A percentile compares a stretch with the other conserved stretches of the same genome.
Conservation (phyloP, 176 grass and related monocot species). For the Raddia distichophylla region DNA sequence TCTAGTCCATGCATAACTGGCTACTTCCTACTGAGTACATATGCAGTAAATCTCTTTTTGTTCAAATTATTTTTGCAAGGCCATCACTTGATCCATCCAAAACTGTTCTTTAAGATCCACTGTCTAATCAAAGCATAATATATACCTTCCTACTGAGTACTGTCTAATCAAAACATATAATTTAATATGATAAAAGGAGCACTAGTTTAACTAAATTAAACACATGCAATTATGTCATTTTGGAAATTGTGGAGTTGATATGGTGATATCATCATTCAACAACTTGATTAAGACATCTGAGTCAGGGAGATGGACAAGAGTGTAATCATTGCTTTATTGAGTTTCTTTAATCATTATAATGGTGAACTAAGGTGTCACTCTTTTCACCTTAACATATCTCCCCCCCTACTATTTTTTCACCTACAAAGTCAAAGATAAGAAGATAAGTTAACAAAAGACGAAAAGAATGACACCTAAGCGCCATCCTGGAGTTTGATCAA, state of each 20-base stretch:
- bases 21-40: neutral
- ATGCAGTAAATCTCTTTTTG: slow-evolving; percentile 13
- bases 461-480: too few species aligned
- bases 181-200: neutral
- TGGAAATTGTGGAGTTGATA: neutral
- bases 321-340: neutral
- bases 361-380: neutral
- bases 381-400: too few species aligned
- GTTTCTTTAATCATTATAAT: slow-evolving; percentile 7
- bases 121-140: slow-evolving; percentile 17
- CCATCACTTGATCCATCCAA: neutral
- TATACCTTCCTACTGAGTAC: neutral
- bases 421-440: too few species aligned
- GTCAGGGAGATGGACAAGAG: slow-evolving; percentile 17
- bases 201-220: slow-evolving; percentile 12
- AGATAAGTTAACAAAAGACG: too few species aligned
- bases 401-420: too few species aligned
- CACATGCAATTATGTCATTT: neutral
- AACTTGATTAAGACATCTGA: neutral
- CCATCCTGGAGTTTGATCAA: neutral
- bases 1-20: slow-evolving; percentile 9
- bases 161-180: slow-evolving; percentile 4
- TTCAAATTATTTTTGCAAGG: slow-evolving; percentile 25
- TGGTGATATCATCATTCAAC: neutral
- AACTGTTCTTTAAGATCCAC: neutral